These are phyloP conservation scores for Mycena metata DNA, from an alignment of 768 basidiomycete genomes.

Conservation along the genomic window DNA sequence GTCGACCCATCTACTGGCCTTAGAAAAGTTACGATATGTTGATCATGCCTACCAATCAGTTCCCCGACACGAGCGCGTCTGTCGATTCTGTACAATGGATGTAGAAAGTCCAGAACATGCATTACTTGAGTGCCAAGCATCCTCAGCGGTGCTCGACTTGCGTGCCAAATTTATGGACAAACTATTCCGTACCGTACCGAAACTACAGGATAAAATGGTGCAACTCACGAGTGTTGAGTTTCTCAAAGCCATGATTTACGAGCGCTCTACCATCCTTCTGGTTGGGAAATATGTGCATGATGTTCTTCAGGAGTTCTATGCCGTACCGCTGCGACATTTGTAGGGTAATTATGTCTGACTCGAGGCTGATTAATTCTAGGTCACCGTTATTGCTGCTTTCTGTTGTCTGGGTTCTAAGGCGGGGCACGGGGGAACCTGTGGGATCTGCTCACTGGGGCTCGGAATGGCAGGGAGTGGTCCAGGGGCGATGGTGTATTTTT, in stretches of 20 bases:
- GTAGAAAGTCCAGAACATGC: conserved; percentile 17
- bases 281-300: conserved; percentile 16
- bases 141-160: not conserved
- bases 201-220: conserved; percentile 1
- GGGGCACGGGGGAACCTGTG: no score
- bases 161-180: not conserved
- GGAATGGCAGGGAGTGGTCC: no score
- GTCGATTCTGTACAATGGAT: not conserved
- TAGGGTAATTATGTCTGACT: no score
- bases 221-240: conserved; percentile 3
- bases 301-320: conserved; percentile 2
- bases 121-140: conserved; percentile 10
- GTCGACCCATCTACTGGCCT: conserved; percentile 2
- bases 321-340: no score
- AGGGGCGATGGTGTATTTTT: no score
- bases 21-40: conserved; percentile 7
- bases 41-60: not conserved
- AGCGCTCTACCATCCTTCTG: conserved; percentile 11
- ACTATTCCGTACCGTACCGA: conserved; percentile 1
- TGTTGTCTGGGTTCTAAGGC: no score
- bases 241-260: conserved; percentile 16
- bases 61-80: not conserved
- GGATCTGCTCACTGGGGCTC: no score
- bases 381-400: no score
- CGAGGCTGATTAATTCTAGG: no score